phyloP scores from a whole-genome alignment of 2,329 filamentous ascomycete species.

The Pestalotiopsis sp. region DNA sequence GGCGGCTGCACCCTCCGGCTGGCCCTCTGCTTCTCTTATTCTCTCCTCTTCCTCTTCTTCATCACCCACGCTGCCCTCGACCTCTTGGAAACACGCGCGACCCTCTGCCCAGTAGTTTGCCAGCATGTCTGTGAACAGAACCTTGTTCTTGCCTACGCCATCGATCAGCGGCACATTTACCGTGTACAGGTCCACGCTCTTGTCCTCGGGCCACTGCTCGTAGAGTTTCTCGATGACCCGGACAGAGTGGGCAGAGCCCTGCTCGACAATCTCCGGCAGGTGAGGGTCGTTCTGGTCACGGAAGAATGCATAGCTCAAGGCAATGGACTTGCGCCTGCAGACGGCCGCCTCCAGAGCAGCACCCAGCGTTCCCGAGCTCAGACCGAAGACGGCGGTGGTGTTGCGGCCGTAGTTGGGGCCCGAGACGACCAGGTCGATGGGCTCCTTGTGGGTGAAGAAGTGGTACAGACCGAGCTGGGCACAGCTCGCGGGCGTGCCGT shows the following conservation, averaged over 20 bases:
- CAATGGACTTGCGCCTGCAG: conserved; percentile 72
- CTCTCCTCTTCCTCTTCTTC: conserved; percentile 72
- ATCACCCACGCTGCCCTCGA: conserved; percentile 67
- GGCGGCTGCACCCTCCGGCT: conserved; percentile 25
- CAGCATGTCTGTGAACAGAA: conserved; percentile 83
- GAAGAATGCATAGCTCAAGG: conserved; percentile 90
- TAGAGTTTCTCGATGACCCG: conserved; percentile 79
- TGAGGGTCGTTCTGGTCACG: conserved; percentile 72
- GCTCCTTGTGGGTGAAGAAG: conserved; percentile 72
- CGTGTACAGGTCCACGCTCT: conserved; percentile 79
- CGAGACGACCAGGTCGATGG: conserved; percentile 76
- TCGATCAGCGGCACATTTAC: conserved; percentile 88
- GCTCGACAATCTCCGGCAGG: conserved; percentile 71
- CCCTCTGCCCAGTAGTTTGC: conserved; percentile 90
- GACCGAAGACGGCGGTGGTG: conserved; percentile 76
- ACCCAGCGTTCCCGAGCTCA: conserved; percentile 78
- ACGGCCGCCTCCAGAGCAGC: conserved; percentile 78
- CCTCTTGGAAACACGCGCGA: conserved; percentile 81
- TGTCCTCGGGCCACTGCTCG: conserved; percentile 70
- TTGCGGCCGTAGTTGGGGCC: conserved; percentile 86
- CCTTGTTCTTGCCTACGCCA: conserved; percentile 70
- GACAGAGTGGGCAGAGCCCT: conserved; percentile 74
- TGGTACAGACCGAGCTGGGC: conserved; percentile 83
- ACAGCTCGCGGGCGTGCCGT: conserved; percentile 80
- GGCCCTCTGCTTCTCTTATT: conserved; percentile 65